Conservation (phyloP, 768 basidiomycete species). For the Coprinopsis cinerea region DNA sequence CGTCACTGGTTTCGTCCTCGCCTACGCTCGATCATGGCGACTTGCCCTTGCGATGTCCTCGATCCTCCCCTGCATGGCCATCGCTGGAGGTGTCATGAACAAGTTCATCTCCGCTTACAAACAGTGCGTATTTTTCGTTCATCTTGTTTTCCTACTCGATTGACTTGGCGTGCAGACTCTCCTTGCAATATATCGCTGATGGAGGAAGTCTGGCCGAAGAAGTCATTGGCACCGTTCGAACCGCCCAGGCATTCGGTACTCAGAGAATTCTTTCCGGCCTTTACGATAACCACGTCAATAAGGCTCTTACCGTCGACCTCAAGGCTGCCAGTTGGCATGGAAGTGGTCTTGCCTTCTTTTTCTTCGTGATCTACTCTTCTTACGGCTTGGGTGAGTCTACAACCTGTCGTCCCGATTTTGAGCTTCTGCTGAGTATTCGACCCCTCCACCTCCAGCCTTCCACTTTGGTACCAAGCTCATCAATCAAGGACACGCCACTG, state of each 20-base stretch:
- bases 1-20: conserved; percentile 64
- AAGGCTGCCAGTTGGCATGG: conserved; percentile 48
- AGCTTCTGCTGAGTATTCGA: not conserved
- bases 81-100: conserved; percentile 60
- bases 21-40: conserved; percentile 56
- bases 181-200: conserved; percentile 62
- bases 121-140: conserved; percentile 35
- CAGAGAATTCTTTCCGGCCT: conserved; percentile 48
- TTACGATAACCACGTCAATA: conserved; percentile 52
- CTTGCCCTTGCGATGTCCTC: conserved; percentile 70
- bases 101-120: conserved; percentile 45
- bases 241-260: conserved; percentile 77
- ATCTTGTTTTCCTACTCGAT: not conserved
- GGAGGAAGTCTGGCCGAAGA: conserved; percentile 79
- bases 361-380: conserved; percentile 64
- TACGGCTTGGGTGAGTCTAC: conserved; percentile 46
- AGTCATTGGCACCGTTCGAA: conserved; percentile 75
- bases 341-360: conserved; percentile 52
- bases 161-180: conserved; percentile 29
- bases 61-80: conserved; percentile 66
- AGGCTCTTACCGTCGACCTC: conserved; percentile 38
- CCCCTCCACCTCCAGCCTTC: conserved; percentile 51
- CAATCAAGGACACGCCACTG: conserved; percentile 49
- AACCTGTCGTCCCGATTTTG: not conserved
- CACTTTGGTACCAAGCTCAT: conserved; percentile 77